These are phyloP conservation scores for Candida rishiriensis DNA, from an alignment of 805 yeast species.

Conservation along the genomic window DNA sequence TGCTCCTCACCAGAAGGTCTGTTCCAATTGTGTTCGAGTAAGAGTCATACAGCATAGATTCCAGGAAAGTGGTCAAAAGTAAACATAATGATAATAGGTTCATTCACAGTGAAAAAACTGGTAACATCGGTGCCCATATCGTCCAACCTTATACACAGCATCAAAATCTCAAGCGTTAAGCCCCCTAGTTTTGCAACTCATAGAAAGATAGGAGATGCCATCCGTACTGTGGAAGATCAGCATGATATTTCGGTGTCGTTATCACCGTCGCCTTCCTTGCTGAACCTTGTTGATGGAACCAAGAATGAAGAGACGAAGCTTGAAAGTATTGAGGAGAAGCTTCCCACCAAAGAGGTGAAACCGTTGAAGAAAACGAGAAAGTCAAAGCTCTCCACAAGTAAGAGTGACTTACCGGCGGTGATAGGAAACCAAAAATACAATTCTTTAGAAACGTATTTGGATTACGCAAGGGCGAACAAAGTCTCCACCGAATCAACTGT, in stretches of 20 bases:
- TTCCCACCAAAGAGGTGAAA: background rate
- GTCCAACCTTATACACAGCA: background rate
- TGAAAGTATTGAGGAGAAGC: background rate
- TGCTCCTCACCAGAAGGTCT: too few relatives aligned
- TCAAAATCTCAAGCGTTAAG: constrained; percentile 5
- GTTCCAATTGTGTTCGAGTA: too few relatives aligned
- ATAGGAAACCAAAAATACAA: constrained; percentile 25
- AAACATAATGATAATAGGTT: constrained; percentile 14
- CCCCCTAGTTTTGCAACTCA: constrained; percentile 4
- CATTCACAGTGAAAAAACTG: constrained; percentile 10
- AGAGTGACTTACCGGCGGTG: constrained; percentile 3
- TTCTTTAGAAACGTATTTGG: constrained; percentile 29
- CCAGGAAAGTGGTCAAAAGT: too few relatives aligned
- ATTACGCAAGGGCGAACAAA: constrained; percentile 29
- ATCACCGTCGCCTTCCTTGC: too few relatives aligned
- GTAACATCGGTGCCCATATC: background rate
- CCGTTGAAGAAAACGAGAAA: background rate
- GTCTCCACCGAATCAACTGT: constrained; percentile 44
- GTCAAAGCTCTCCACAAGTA: background rate
- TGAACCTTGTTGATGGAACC: too few relatives aligned
- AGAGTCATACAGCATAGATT: too few relatives aligned
- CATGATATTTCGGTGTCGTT: too few relatives aligned
- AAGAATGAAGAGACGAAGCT: too few relatives aligned
- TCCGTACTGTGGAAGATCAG: too few relatives aligned
- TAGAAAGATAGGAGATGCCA: too few relatives aligned